Base-by-base conservation (phyloP, 257 asterid genomes). In the Penstemon barbatus region DNA sequence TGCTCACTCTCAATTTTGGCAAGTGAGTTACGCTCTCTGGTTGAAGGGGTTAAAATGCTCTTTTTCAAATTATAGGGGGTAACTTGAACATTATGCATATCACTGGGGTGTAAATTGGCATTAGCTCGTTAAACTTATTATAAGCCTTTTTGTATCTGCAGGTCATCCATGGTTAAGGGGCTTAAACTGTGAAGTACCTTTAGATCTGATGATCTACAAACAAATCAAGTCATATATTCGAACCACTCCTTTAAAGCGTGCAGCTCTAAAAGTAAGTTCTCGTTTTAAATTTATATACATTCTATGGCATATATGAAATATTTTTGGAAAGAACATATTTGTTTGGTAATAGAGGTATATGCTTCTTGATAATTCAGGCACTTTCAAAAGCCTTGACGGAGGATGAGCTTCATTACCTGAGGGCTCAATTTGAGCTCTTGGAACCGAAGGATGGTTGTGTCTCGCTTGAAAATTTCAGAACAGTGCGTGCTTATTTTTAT, bases 151-250 rank as follows among this genome's bases (percentile, higher is more conserved):
- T 49, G 33, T 25, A 11, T 78, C 67, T 79, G 84, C 92, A 92
- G 98, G 87, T 67, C 98, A 92, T 75, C 96, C 98, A 60, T 90
- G 98, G 98, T 80, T 90, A 72, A 81, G 97, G 77, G 82, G 71
- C 52, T 72, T 79, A 66, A 79, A 84, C 71, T 74, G 66, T 78
- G 67, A 63, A 11, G 71, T 90, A 70, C 96, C 99, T 15, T 80
- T 93, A 49, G 99, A 93, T 74, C 75, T 78, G 79, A 68, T 80
- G 77, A 83, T 93, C 46, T 93, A 83, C 86, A 90, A 84, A 81
- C 71, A 78, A 67, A 87, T 92, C 55, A 90, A 84, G 83, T 82
- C 98, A 8, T 92, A 92, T 75, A 80, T 86, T 68, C 95, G 90
- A 72, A 85, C 96, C 62, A 83, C 93, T 63, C 90, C 94, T 59